Base-by-base conservation (phyloP, 2,329 filamentous ascomycete genomes). In the Fusarium keratoplasticum region DNA sequence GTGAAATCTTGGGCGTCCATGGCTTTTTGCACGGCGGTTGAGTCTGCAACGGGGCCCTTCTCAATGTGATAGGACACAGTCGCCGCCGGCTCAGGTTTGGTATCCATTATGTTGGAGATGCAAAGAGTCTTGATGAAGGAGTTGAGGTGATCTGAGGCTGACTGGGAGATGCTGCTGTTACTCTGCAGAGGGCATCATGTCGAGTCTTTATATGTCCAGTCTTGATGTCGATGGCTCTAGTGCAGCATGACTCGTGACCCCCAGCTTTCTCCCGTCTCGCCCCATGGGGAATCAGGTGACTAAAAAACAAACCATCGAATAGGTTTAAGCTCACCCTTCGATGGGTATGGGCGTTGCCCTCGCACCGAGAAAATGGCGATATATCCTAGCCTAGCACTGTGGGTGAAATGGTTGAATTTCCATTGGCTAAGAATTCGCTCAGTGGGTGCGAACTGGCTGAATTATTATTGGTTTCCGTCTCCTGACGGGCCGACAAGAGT, bases 1-100 rank as follows among this genome's bases (percentile, higher is more conserved):
- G 78, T 79, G 2, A 80, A 69, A 60, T 77, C 74, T 52, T 73
- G 70, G 0, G 70, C 66, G 2, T 72, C 70, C 1, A 66, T 70
- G 22, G 70, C 70, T 5, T 44, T 44, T 8, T 44, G 40, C 4
- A 44, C 20, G 1, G 40, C 7, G 40, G 40, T 44, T 44, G 40
- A 44, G 40, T 44, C 40, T 44, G 20, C 40, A 11, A 44, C 13
- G 6, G 40, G 40, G 20, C 40, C 40, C 40, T 44, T 44, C 20
- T 44, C 40, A 20, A 44, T 44, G 40, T 44, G 40, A 11, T 44
- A 22, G 40, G 40, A 44, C 40, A 44, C 40, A 44, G 40, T 44
- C n/a, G 40, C 40, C 40, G 40, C 20, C 2, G 40, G 40, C 20
- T 44, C 40, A 1, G 40, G 6, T 44, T 44, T 44, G 20, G 40